Evolutionary conservation across 2,329 filamentous ascomycete species (phyloP).

Genomic region (Grosmannia serpens): DNA sequence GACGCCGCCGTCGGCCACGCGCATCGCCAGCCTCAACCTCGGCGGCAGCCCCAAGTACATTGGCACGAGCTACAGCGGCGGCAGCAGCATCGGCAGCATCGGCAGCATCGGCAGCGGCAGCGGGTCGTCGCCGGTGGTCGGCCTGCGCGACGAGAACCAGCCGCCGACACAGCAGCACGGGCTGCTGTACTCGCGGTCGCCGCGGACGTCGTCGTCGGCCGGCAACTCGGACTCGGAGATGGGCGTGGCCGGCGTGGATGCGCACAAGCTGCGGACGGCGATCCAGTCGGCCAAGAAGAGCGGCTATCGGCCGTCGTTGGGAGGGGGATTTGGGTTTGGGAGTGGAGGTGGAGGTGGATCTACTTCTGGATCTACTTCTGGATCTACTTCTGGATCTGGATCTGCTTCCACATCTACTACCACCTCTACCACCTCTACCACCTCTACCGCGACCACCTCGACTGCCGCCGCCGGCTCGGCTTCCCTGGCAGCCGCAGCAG

Average conservation of each 20-base stretch:
- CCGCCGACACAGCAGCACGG: constrained; percentile 24
- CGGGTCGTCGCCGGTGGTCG: neutral
- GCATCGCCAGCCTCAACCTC: constrained; percentile 13
- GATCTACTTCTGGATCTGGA: no score
- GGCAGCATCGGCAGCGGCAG: neutral
- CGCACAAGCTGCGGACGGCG: constrained; percentile 42
- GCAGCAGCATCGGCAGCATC: neutral
- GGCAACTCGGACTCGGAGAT: constrained; percentile 1
- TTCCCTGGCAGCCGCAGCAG: constrained; percentile 3
- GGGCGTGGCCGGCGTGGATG: constrained; percentile 33
- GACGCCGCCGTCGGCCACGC: constrained; percentile 29
- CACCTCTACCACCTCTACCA: no score
- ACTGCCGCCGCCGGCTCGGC: no score
- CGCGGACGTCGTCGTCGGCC: constrained; percentile 5
- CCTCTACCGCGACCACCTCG: no score
- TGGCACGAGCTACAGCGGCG: neutral
- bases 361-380: no score
- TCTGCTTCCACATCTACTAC: no score
- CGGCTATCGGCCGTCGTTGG: constrained; percentile 28
- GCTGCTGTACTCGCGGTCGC: constrained; percentile 12
- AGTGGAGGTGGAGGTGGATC: no score
- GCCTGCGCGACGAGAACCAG: constrained; percentile 36
- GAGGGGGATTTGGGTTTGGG: no score
- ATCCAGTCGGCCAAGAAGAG: constrained; percentile 41
- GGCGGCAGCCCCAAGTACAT: constrained; percentile 20